Evolutionary conservation across 2,329 filamentous ascomycete genomes (phyloP).

Genomic region (Thermomyces lanuginosus): DNA sequence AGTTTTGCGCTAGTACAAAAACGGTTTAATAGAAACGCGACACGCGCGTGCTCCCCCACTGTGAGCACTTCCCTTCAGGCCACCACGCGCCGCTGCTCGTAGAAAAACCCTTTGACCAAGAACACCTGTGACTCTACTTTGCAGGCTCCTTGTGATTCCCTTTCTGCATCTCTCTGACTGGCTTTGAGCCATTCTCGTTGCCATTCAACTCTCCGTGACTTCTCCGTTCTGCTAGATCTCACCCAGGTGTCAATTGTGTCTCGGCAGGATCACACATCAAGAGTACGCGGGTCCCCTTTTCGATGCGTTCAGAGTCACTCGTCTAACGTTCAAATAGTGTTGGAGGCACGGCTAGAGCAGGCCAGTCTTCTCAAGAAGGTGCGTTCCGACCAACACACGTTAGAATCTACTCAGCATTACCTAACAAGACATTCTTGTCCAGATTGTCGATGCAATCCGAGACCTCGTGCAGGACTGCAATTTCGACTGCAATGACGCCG

Average conservation of each 20-base stretch:
- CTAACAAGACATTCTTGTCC: conserved; percentile 6
- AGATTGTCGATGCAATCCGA: conserved; percentile 98
- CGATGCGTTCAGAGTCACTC: background rate
- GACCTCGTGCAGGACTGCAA: conserved; percentile 99
- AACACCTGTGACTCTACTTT: background rate
- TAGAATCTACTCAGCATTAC: background rate
- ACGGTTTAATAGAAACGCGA: conserved; percentile 1
- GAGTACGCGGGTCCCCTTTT: background rate
- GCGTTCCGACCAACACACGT: conserved; percentile 11
- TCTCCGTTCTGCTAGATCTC: no score
- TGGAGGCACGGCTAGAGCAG: conserved; percentile 95
- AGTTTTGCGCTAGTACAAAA: background rate
- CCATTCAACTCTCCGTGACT: no score
- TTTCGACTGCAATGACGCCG: conserved; percentile 99
- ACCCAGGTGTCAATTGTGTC: conserved; percentile 1
- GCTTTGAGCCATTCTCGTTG: no score
- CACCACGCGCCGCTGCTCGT: background rate
- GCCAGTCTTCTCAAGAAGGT: conserved; percentile 92
- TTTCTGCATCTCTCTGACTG: no score
- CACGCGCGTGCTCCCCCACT: background rate
- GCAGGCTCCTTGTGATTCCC: no score
- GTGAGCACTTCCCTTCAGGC: background rate
- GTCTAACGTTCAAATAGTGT: conserved; percentile 42
- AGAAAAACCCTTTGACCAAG: background rate
- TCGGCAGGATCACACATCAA: background rate